Conservation (phyloP, 2,329 filamentous ascomycete genomes). For the Penicillium sp. region DNA sequence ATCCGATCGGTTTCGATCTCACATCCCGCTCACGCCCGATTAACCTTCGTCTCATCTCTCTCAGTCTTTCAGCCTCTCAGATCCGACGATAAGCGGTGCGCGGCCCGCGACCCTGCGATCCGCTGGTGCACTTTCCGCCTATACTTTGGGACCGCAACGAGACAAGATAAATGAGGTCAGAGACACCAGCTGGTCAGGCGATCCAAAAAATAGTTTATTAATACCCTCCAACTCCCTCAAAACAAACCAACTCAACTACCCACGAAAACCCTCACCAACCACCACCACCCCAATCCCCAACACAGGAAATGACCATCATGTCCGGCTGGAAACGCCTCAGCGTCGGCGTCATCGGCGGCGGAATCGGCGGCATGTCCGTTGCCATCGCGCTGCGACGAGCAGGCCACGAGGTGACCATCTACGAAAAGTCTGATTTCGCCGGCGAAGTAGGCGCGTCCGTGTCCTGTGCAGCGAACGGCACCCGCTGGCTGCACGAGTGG, state of each 20-base stretch:
- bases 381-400: constrained; percentile 56
- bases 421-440: constrained; percentile 66
- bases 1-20: not conserved
- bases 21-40: not conserved
- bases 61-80: not conserved
- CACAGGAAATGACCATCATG: constrained; percentile 1
- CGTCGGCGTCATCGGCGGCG: constrained; percentile 53
- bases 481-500: constrained; percentile 70
- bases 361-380: constrained; percentile 55
- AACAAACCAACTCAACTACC: not conserved
- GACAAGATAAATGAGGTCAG: constrained; percentile 6
- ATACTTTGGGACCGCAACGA: not conserved
- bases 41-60: not conserved
- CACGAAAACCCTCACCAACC: not conserved
- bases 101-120: constrained; percentile 17
- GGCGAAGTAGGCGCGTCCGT: constrained; percentile 69
- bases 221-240: not conserved
- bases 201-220: not conserved
- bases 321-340: constrained; percentile 49
- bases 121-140: constrained; percentile 19
- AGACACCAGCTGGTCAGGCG: not conserved
- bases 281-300: not conserved
- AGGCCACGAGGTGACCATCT: constrained; percentile 62
- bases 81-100: constrained; percentile 22
- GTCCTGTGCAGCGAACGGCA: constrained; percentile 69